Conservation (phyloP, 495 filamentous ascomycete genomes). For the Xylaria intraflava region DNA sequence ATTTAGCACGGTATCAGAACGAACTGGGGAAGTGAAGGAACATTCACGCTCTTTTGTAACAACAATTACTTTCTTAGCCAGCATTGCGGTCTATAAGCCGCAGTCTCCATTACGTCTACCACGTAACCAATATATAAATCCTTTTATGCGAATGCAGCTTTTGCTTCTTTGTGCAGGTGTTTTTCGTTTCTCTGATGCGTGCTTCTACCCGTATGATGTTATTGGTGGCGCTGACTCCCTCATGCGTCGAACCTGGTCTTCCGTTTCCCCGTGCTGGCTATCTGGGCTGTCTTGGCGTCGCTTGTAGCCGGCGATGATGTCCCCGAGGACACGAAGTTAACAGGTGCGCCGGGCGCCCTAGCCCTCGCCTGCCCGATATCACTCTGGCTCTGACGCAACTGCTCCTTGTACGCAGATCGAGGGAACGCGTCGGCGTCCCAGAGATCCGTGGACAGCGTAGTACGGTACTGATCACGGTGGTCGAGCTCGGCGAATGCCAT, state of each 20-base stretch:
- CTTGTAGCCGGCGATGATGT: conserved; percentile 26
- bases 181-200: background rate
- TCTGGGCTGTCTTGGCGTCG: conserved; percentile 20
- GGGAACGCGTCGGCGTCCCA: conserved; percentile 66
- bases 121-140: background rate
- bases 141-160: background rate
- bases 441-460: conserved; percentile 58
- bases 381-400: conserved; percentile 60
- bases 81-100: conserved; percentile 3
- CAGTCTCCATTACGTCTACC: conserved; percentile 18
- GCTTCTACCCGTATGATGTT: background rate
- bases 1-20: too few relatives aligned
- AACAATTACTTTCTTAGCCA: conserved; percentile 11
- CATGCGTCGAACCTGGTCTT: conserved; percentile 46
- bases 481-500: conserved; percentile 72
- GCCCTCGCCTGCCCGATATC: conserved; percentile 50
- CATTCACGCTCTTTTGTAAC: conserved; percentile 24
- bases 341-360: conserved; percentile 41
- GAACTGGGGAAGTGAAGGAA: conserved; percentile 1
- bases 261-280: conserved; percentile 36
- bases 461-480: conserved; percentile 59
- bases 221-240: conserved; percentile 5
- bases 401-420: conserved; percentile 64
- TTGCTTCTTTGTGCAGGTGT: too few relatives aligned
- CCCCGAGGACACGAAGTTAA: conserved; percentile 66